Conservation (phyloP, 2,329 filamentous ascomycete genomes). For the Dothideomycetes sp. region DNA sequence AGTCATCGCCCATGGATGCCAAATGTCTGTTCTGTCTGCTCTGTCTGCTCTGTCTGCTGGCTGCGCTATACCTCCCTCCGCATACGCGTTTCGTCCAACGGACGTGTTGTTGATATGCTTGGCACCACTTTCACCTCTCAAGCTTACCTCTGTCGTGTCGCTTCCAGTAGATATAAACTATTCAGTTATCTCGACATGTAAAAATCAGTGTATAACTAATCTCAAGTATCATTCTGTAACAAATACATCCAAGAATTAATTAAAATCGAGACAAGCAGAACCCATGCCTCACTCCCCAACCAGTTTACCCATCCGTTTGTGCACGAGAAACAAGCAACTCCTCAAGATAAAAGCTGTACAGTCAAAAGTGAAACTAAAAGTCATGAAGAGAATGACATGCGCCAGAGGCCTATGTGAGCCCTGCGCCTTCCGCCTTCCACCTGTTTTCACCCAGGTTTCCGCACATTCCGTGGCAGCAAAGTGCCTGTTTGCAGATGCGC, state of each 20-base stretch:
- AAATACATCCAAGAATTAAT: background rate
- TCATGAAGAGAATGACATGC: conserved; percentile 3
- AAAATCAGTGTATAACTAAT: too few relatives aligned
- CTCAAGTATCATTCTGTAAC: too few relatives aligned
- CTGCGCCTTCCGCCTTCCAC: conserved; percentile 4
- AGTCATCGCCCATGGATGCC: conserved; percentile 11
- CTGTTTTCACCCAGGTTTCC: background rate
- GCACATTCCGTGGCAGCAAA: too few relatives aligned
- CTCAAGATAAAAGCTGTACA: conserved; percentile 8
- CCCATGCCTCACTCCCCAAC: background rate
- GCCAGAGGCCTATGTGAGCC: background rate
- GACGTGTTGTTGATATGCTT: conserved; percentile 12
- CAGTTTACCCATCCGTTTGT: conserved; percentile 10
- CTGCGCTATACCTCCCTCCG: background rate
- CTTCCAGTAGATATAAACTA: too few relatives aligned
- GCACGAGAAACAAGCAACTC: conserved; percentile 1
- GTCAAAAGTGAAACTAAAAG: conserved; percentile 1
- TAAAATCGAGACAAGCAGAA: conserved; percentile 2
- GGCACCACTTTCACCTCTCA: too few relatives aligned
- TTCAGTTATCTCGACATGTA: too few relatives aligned
- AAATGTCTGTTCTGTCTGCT: background rate
- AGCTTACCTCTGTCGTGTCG: too few relatives aligned
- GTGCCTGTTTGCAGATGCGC: conserved; percentile 9
- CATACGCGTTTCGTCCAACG: background rate
- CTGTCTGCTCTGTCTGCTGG: background rate